These are phyloP conservation scores for Amyloporia xantha DNA, from an alignment of 768 basidiomycete species.

Conservation along the genomic window DNA sequence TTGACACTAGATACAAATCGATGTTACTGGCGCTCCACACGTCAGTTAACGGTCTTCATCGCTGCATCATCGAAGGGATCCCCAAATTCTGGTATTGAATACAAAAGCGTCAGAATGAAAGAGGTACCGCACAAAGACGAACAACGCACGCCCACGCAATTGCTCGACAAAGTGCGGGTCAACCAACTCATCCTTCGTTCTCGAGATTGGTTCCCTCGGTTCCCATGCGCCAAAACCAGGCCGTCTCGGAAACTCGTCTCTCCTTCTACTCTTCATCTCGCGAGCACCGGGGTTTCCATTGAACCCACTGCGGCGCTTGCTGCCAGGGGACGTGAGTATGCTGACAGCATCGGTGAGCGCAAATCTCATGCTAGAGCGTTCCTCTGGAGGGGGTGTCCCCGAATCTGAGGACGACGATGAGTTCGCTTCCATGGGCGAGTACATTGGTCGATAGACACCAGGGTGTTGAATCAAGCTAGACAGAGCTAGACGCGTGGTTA, in stretches of 20 bases:
- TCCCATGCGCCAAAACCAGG: background rate
- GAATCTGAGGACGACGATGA: conserved; percentile 17
- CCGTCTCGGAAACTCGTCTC: conserved; percentile 11
- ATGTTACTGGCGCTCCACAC: no score
- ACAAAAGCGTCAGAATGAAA: background rate
- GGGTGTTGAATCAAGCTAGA: background rate
- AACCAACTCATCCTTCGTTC: conserved; percentile 19
- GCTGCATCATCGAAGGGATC: conserved; percentile 7
- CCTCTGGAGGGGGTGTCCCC: conserved; percentile 1
- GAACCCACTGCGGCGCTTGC: conserved; percentile 6
- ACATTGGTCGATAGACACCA: conserved; percentile 9
- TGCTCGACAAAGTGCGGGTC: conserved; percentile 17
- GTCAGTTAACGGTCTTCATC: background rate
- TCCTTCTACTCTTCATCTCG: conserved; percentile 18
- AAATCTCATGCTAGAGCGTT: background rate
- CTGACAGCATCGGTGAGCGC: conserved; percentile 2
- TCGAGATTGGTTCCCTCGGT: background rate
- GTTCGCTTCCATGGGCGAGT: conserved; percentile 17
- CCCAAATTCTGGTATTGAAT: conserved; percentile 4
- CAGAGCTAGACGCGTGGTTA: background rate
- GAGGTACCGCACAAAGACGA: background rate
- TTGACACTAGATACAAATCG: no score
- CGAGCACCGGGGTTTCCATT: conserved; percentile 9
- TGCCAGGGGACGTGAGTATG: background rate
- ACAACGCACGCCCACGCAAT: conserved; percentile 14